Evolutionary conservation across 2,329 filamentous ascomycete species (phyloP), one percentile per base, ranked within the genome.

Genomic region (Immersiporthe knoxdaviesiana): DNA sequence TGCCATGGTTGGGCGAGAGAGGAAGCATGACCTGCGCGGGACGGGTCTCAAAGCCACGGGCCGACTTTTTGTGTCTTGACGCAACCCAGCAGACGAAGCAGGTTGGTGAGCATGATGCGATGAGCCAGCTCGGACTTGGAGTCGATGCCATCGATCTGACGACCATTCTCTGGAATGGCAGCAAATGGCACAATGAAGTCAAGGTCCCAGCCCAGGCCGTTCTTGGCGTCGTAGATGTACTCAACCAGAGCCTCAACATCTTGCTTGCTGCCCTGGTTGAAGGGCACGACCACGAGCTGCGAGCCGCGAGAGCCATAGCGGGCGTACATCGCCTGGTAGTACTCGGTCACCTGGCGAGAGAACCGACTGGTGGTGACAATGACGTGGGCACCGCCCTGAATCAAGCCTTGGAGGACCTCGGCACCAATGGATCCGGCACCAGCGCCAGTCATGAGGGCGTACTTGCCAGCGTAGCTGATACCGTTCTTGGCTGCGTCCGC

Each of bases 241-340:
- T 97, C 88, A 65, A 99, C 86, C 10, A 99, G 87, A 61, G 94
- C 94, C 80, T 98, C 93, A 47, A 97, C 92, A 78, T 99, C 96
- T 80, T 98, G 95, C 84, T 97, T 97, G 84, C 95, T 98, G 73
- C 95, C 96, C 81, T 97, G 94, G 82, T 99, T 99, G 88, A 99
- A 99, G 63, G 97, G 96, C 67, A 98, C 97, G 67, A 99, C 96
- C 54, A 99, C 93, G 68, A 99, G 91, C 83, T 98, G 94, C 69
- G 96, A 98, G 73, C 96, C 96, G 73, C 93, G 92, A 71, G 93
- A 93, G 76, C 96, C 96, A 76, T 92, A 97, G 71, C 94, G 92
- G 72, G 94, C 92, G 81, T 99, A 99, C 92, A 99, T 98, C 68
- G 93, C 90, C 82, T 99, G 96, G 83, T 99, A 99, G 84, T 98